These are phyloP conservation scores for Solanum bulbocastanum DNA, from an alignment of 257 asterid species.

Conservation along the genomic window DNA sequence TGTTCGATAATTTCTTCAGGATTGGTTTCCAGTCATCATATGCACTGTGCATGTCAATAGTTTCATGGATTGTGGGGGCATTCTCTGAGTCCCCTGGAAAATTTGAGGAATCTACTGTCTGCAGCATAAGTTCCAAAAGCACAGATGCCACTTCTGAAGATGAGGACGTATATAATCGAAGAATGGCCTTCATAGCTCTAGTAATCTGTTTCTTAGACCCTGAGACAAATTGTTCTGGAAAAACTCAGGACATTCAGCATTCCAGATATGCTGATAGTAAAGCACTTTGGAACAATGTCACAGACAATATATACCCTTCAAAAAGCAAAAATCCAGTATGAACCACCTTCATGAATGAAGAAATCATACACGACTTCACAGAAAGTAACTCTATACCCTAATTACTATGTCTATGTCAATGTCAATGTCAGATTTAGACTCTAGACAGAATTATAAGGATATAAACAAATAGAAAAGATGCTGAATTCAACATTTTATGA, in stretches of 20 bases:
- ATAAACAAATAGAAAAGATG: not conserved
- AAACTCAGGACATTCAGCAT: not conserved
- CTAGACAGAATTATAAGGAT: not conserved
- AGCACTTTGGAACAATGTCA: not conserved
- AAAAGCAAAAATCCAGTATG: not conserved
- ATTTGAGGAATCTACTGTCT: constrained; percentile 37
- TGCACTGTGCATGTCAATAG: constrained; percentile 13
- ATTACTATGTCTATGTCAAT: not conserved
- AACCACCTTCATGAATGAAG: not conserved
- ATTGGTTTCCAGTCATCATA: constrained; percentile 68
- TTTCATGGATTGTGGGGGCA: constrained; percentile 8
- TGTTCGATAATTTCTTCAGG: constrained; percentile 50
- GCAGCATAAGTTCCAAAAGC: constrained; percentile 61
- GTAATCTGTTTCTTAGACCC: constrained; percentile 59
- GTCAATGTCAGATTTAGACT: not conserved
- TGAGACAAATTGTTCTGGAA: constrained; percentile 17
- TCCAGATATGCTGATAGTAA: not conserved
- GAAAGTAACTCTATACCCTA: not conserved
- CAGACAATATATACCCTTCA: not conserved
- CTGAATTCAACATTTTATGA: not conserved
- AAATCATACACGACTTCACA: not conserved
- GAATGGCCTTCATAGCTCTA: constrained; percentile 47
- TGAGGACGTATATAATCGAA: constrained; percentile 59
- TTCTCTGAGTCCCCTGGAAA: constrained; percentile 14
- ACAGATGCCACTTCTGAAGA: constrained; percentile 58